Evolutionary conservation across 2,329 filamentous ascomycete genomes (phyloP).

Genomic region (Didymella lethalis): DNA sequence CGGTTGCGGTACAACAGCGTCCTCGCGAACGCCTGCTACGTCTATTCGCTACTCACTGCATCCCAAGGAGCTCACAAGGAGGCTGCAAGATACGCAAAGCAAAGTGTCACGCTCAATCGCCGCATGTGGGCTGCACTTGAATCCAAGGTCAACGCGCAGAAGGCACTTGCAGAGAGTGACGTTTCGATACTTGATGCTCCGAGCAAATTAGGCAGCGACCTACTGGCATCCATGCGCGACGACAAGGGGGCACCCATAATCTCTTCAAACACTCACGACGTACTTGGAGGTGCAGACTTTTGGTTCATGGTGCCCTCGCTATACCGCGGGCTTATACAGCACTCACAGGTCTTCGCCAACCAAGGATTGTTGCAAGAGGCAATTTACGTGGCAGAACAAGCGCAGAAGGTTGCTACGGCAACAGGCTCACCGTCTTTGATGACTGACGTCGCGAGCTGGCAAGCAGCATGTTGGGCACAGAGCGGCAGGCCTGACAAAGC

Average conservation of each 20-base stretch:
- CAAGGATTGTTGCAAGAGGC: slow-evolving; percentile 89
- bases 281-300: slow-evolving; percentile 69
- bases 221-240: slow-evolving; percentile 40
- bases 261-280: slow-evolving; percentile 55
- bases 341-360: slow-evolving; percentile 81
- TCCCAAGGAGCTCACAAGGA: slow-evolving; percentile 59
- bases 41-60: slow-evolving; percentile 72
- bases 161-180: slow-evolving; percentile 21
- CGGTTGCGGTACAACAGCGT: slow-evolving; percentile 58
- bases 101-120: slow-evolving; percentile 59
- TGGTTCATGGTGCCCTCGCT: slow-evolving; percentile 82
- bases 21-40: slow-evolving; percentile 66
- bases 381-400: slow-evolving; percentile 85
- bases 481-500: slow-evolving; percentile 61
- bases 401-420: slow-evolving; percentile 76
- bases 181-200: slow-evolving; percentile 32
- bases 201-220: slow-evolving; percentile 32
- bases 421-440: slow-evolving; percentile 67
- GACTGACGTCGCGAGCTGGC: slow-evolving; percentile 55
- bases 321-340: slow-evolving; percentile 73
- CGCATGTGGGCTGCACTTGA: slow-evolving; percentile 62
- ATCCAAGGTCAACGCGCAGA: slow-evolving; percentile 45
- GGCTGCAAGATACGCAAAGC: slow-evolving; percentile 58
- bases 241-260: slow-evolving; percentile 43
- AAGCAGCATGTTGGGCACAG: slow-evolving; percentile 59